Evolutionary conservation across 345 rosid species (phyloP).

Genomic region (Brassica napus): Da-Ae NC_063446.1:68469501-68470000

Average conservation of each 20-base stretch:
- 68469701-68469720: background rate
- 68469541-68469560: background rate
- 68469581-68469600: background rate
- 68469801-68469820: constrained; percentile 68
- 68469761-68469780: constrained; percentile 61
- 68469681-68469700: constrained; percentile 5
- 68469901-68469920: constrained; percentile 48
- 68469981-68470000: constrained; percentile 65
- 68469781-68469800: constrained; percentile 66
- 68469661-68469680: constrained; percentile 21
- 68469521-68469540: too few species aligned
- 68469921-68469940: constrained; percentile 86
- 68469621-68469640: background rate
- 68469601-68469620: background rate
- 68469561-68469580: background rate
- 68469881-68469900: constrained; percentile 50
- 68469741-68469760: constrained; percentile 22
- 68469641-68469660: constrained; percentile 23
- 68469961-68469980: constrained; percentile 65
- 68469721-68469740: constrained; percentile 12
- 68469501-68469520: too few species aligned
- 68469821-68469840: constrained; percentile 86
- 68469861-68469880: constrained; percentile 74
- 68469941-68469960: constrained; percentile 61
- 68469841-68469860: constrained; percentile 88